Evolutionary conservation across 1,284 basidiomycete species (phyloP).

Genomic region (Cystobasidium slooffiae): DNA sequence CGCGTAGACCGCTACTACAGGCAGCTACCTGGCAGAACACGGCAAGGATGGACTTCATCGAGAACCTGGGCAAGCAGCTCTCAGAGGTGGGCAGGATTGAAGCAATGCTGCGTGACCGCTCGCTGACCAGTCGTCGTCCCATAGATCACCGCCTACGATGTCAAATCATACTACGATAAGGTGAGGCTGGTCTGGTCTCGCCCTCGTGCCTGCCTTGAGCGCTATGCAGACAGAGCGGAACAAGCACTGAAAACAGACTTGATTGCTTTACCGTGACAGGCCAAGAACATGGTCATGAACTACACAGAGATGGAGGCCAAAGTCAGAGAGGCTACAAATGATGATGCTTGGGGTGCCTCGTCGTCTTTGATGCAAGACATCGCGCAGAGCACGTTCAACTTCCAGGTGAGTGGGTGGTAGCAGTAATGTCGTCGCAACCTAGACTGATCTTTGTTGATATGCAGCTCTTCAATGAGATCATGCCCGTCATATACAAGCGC

Average conservation of each 20-base stretch:
- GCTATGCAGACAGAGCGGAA: neutral
- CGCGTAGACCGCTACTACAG: neutral
- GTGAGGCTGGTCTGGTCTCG: neutral
- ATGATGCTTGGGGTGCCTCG: constrained; percentile 98
- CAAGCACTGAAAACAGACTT: neutral
- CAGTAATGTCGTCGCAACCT: neutral
- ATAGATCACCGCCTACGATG: constrained; percentile 81
- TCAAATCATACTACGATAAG: constrained; percentile 74
- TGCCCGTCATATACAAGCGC: constrained; percentile 81
- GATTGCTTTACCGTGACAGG: constrained; percentile 62
- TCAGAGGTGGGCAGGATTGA: constrained; percentile 1
- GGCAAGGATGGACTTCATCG: constrained; percentile 50
- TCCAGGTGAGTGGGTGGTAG: constrained; percentile 63
- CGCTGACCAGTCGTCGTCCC: constrained; percentile 45
- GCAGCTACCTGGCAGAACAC: neutral
- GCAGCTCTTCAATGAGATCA: constrained; percentile 99
- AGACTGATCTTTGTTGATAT: constrained; percentile 80
- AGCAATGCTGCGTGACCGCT: neutral
- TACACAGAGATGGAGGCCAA: constrained; percentile 97
- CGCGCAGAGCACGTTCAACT: constrained; percentile 91
- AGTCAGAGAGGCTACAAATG: constrained; percentile 95
- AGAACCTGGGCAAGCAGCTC: constrained; percentile 51
- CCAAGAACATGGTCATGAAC: constrained; percentile 62
- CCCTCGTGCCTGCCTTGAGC: constrained; percentile 22
- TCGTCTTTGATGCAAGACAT: constrained; percentile 99